Evolutionary conservation across 345 rosid species (phyloP), one percentile per base, ranked within the genome.

Genomic region (Arabidopsis arenosa): DNA sequence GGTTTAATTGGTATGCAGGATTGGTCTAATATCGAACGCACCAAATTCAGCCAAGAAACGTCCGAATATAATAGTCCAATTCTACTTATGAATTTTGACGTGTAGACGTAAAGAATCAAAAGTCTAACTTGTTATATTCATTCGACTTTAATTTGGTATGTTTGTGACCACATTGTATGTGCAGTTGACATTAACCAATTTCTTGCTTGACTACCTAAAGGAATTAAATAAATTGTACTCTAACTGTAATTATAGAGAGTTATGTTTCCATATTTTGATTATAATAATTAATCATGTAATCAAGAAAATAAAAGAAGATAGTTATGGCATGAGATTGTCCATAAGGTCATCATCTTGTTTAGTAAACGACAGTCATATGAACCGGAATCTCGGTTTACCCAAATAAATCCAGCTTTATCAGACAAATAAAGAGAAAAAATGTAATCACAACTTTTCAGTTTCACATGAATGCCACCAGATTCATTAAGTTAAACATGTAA

Each of bases 141-240:
- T 48, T 39, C 76, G 40, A 28, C 33, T 37, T 40, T 0, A 47
- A 43, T 36, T 58, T 37, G 43, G 52, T 57, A 11, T 56, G 52
- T 45, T 57, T 66, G 72, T 56, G 78, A 74, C 43, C 72, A 74
- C 72, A 15, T 67, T 74, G 35, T 33, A 39, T 30, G 3, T 18
- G 3, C 5, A 51, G 56, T 68, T 75, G 74, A 75, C 63, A 41
- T 41, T 32, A 60, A 75, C 63, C 63, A 40, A 9, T 52, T 30
- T 75, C 56, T 52, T 60, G 45, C 47, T 51, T 68, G 63, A 53
- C 63, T 40, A 30, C 11, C 26, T 26, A 10, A 18, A 32, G 18
- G 51, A 37, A 15, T 3, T n/a, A 26, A 49, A 17, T 11, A 28
- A 10, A 5, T 1, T 10, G 18, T 37, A 15, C n/a, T n/a, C n/a